Evolutionary conservation across 495 filamentous ascomycete species (phyloP).

Genomic region (Penicillium crystallinum): DNA sequence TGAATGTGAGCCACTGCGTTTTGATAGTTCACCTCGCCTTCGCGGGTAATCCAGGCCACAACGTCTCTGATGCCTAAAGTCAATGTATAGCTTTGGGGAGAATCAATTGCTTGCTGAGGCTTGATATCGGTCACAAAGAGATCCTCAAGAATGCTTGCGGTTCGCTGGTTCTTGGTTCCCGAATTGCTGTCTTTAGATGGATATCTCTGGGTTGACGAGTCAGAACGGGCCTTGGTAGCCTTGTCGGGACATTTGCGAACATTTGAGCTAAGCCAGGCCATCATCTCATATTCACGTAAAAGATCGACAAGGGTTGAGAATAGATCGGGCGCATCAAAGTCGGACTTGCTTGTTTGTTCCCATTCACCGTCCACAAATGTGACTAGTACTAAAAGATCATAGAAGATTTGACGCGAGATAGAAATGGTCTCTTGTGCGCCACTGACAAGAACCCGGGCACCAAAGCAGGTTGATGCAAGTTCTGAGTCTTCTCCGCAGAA

Average conservation of each 20-base stretch:
- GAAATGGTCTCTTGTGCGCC: slow-evolving; percentile 74
- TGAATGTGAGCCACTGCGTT: slow-evolving; percentile 55
- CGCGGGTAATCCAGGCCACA: slow-evolving; percentile 44
- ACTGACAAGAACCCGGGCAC: slow-evolving; percentile 63
- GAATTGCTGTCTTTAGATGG: slow-evolving; percentile 26
- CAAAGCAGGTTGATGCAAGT: slow-evolving; percentile 58
- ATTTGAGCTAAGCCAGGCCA: slow-evolving; percentile 73
- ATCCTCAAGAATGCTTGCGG: slow-evolving; percentile 44
- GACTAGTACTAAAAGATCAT: slow-evolving; percentile 76
- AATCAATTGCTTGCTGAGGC: slow-evolving; percentile 36
- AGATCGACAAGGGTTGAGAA: slow-evolving; percentile 62
- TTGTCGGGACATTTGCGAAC: slow-evolving; percentile 29
- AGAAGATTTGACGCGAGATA: slow-evolving; percentile 59
- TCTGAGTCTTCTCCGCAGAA: slow-evolving; percentile 43
- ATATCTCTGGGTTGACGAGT: slow-evolving; percentile 19
- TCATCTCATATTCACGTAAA: slow-evolving; percentile 68
- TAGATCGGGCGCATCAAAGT: slow-evolving; percentile 61
- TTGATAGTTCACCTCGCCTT: slow-evolving; percentile 39
- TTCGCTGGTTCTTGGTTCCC: slow-evolving; percentile 22
- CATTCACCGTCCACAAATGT: slow-evolving; percentile 77
- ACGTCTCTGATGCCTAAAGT: slow-evolving; percentile 47
- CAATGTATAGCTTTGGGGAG: slow-evolving; percentile 44
- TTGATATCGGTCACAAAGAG: slow-evolving; percentile 45
- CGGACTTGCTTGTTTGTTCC: slow-evolving; percentile 59
- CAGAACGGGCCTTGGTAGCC: slow-evolving; percentile 10